These are phyloP conservation scores for Trametes meyenii DNA, from an alignment of 768 basidiomycete species.

Conservation along the genomic window DNA sequence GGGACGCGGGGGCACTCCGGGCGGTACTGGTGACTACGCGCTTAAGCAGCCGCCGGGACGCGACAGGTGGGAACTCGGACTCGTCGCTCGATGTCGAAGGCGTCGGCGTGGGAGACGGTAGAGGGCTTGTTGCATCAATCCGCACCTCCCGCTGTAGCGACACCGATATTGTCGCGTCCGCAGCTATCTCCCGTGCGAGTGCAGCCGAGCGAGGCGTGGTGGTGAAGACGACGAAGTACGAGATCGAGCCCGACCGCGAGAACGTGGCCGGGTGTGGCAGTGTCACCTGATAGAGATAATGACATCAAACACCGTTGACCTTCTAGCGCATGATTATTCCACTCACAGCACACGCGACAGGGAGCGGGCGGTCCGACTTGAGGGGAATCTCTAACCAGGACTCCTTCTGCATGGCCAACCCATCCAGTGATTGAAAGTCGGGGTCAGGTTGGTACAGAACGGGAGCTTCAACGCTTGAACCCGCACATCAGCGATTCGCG, in stretches of 20 bases:
- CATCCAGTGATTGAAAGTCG: conserved; percentile 62
- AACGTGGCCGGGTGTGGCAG: conserved; percentile 64
- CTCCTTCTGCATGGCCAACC: conserved; percentile 42
- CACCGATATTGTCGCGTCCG: conserved; percentile 72
- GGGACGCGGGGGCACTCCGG: conserved; percentile 27
- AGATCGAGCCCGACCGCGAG: conserved; percentile 61
- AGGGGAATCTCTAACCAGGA: conserved; percentile 75
- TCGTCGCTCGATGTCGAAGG: conserved; percentile 49
- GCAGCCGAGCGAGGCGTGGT: conserved; percentile 58
- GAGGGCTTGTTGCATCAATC: conserved; percentile 44
- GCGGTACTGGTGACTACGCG: conserved; percentile 30
- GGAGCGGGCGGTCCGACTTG: conserved; percentile 58
- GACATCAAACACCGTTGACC: neutral
- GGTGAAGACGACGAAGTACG: conserved; percentile 74
- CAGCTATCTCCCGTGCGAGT: conserved; percentile 64
- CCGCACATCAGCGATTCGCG: conserved; percentile 14
- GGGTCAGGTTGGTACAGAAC: conserved; percentile 61
- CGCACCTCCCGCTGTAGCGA: conserved; percentile 64
- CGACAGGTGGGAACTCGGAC: conserved; percentile 32
- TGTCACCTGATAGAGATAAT: conserved; percentile 50
- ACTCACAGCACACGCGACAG: conserved; percentile 70
- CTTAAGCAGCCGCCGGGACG: conserved; percentile 34
- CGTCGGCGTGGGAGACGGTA: conserved; percentile 40
- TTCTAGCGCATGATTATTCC: neutral
- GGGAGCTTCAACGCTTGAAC: conserved; percentile 62